phyloP scores from a whole-genome alignment of 805 yeast species.

The Lipomyces japonicus region DNA sequence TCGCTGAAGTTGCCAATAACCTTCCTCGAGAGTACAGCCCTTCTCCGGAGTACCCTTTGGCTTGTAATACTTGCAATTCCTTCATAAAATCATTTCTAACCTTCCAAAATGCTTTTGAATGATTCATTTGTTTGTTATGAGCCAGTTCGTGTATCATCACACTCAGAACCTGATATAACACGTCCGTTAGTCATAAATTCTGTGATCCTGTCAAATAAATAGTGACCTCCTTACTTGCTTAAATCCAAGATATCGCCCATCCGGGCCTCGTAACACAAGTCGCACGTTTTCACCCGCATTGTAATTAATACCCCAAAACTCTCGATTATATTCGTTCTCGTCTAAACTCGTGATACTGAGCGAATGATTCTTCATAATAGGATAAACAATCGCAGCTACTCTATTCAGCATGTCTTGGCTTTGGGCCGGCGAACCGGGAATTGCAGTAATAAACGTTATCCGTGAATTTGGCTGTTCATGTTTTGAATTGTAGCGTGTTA shows the following conservation, averaged over 20 bases:
- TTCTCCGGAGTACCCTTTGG: constrained; percentile 29
- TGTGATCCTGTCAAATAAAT: not conserved
- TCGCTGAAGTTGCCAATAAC: constrained; percentile 14
- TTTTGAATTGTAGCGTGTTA: constrained; percentile 20
- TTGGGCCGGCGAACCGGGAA: constrained; percentile 23
- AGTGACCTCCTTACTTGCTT: constrained; percentile 8
- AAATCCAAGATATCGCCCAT: constrained; percentile 18
- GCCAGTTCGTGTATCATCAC: constrained; percentile 30
- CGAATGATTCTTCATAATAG: constrained; percentile 26
- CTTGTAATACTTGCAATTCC: constrained; percentile 20
- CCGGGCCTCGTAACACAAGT: constrained; percentile 27
- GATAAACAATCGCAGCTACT: constrained; percentile 30
- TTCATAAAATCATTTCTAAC: constrained; percentile 24
- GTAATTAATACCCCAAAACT: constrained; percentile 30
- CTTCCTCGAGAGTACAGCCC: constrained; percentile 28
- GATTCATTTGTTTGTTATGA: constrained; percentile 29
- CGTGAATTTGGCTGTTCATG: constrained; percentile 25
- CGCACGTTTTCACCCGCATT: constrained; percentile 28
- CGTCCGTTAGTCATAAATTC: not conserved
- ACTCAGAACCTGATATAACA: constrained; percentile 15
- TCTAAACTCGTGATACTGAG: constrained; percentile 26
- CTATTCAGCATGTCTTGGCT: constrained; percentile 22
- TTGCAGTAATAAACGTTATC: constrained; percentile 25
- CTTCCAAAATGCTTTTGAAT: constrained; percentile 24
- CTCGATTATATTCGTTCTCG: constrained; percentile 20